Conservation (phyloP, 805 yeast species). For the Saturnispora besseyi region DNA sequence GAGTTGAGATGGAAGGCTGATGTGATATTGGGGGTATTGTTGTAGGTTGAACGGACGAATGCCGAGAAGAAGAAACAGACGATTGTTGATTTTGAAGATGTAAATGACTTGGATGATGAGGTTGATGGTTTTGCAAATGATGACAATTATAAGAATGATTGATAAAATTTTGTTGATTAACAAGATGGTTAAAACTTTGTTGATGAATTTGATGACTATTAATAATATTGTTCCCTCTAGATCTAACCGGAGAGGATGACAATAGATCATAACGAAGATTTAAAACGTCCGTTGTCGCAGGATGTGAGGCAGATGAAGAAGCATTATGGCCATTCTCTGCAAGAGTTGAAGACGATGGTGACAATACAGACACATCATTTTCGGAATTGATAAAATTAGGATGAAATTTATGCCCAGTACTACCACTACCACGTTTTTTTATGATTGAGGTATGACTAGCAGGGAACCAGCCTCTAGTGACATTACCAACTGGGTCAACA, state of each 20-base stretch:
- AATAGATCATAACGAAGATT: neutral
- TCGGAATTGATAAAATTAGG: neutral
- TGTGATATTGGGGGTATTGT: neutral
- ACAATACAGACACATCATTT: neutral
- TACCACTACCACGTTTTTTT: neutral
- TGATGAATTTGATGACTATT: neutral
- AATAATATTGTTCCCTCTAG: neutral
- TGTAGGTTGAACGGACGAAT: neutral
- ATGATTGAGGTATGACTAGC: constrained; percentile 20
- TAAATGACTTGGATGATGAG: neutral
- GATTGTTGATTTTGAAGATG: constrained; percentile 4
- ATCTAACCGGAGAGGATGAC: neutral
- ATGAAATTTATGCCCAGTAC: neutral
- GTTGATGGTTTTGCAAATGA: neutral
- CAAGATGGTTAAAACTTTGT: neutral
- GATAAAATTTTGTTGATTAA: neutral
- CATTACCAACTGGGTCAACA: constrained; percentile 30
- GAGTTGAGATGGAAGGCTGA: neutral
- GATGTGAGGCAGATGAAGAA: neutral
- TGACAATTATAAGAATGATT: neutral
- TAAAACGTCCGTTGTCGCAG: neutral
- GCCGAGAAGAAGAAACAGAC: neutral
- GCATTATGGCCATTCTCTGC: neutral
- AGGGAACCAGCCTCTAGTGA: constrained; percentile 82
- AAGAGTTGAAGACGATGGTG: neutral